Evolutionary conservation across 2,329 filamentous ascomycete genomes (phyloP), one percentile per base, ranked within the genome.

Genomic region (Exophiala sideris): DNA sequence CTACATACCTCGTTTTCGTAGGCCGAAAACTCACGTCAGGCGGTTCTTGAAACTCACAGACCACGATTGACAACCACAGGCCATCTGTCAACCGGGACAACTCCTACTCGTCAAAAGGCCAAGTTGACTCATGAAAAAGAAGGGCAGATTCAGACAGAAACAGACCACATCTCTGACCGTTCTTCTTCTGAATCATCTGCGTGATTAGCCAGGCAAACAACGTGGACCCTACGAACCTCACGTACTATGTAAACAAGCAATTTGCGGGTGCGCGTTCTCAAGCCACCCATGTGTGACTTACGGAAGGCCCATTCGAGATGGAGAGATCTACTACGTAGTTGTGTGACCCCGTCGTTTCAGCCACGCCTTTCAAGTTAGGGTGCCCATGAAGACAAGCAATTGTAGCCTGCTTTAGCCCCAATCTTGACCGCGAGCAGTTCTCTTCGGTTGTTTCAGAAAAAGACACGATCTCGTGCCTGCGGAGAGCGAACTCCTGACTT

Each of bases 161-260:
- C 42, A 50, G 47, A 50, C 52, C 47, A 11, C 14, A 48, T 32
- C 47, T 5, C 47, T 42, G 47, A 50, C 52, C 46, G 48, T 46
- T 33, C 41, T 6, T 29, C 24, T 5, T 29, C 24, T 29, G 24
- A 8, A 29, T 8, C 24, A 29, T 8, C 24, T 29, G 7, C 24
- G 7, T 5, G 24, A 29, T 29, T 29, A 29, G 1, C 5, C 24
- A 29, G 24, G 24, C 24, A 29, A 29, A 29, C 24, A 29, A 29
- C 24, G 24, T 29, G 24, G 24, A 29, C 24, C 24, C 24, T 29
- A 29, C 5, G 7, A 29, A 29, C 24, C 24, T 29, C 24, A 29
- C 24, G 24, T 5, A 29, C 5, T 8, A 29, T 8, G 24, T 29
- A 29, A 29, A 29, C 24, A 29, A 29, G 24, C 24, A 29, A 29